Base-by-base conservation (phyloP, 805 yeast species). In the Ogataea nakhonphanomensis region DNA sequence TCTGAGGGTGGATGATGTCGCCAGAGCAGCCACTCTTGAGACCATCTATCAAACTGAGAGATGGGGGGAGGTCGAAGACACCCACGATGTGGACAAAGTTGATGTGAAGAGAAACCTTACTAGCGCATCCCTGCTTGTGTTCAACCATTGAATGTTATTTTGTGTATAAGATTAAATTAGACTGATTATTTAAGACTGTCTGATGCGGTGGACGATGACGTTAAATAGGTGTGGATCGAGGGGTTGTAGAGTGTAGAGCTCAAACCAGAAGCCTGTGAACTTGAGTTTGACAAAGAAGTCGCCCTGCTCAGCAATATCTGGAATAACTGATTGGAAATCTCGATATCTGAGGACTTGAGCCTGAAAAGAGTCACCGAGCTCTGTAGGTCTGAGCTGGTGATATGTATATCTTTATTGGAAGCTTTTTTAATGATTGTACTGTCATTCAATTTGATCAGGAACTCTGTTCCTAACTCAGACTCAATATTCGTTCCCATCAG, bases 11-110 rank as follows among this genome's bases (percentile, higher is more conserved):
- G 89, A 83, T 39, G 85, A 87, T 46, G 72, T 91, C 28, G 83
- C 90, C 1, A 78, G 78, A 53, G 75, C 84, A 43, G 89, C 89
- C 8, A 81, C 84, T 41, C 69, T 93, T 53, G 99, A 93, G 58
- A 81, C 81, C 10, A 79, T 82, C 25, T 77, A 76, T 63, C 99
- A 93, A 65, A 85, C 95, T 25, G 79, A 78, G 15, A 75, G 81
- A 56, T 93, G 99, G 99, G 99, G 99, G 24, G 97, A 91, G 63
- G 98, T 91, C 17, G 98, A 93, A 65, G 99, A 93, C 57, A 88
- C 98, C 2, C 99, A 93, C 59, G 99, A 93, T 61, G 97, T 93
- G n/a, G 95, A 87, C 55, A 82, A 84, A 61, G 95, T 81, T 28
- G 97, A 93, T 53, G 73, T 95, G 53, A 71, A 87, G 55, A 79